phyloP scores from a whole-genome alignment of 1,139 yeast species.

The Pichia terricola region DNA sequence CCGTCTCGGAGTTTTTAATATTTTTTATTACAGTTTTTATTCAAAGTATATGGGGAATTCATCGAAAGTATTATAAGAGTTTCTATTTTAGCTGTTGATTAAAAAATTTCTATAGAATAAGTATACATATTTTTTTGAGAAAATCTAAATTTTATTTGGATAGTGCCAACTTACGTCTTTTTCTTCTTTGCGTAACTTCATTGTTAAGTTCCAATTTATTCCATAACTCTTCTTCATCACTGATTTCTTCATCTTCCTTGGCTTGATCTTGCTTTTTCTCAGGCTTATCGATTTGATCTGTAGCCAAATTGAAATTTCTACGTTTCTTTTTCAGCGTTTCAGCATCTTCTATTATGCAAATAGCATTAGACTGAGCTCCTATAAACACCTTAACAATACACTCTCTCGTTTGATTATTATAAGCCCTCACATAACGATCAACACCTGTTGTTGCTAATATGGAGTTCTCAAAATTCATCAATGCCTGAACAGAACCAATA shows the following conservation, averaged over 20 bases:
- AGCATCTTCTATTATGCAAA: conserved; percentile 44
- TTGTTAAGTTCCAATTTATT: conserved; percentile 16
- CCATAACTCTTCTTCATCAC: conserved; percentile 26
- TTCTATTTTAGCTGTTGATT: too few relatives aligned
- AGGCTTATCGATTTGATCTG: too few relatives aligned
- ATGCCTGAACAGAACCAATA: conserved; percentile 32
- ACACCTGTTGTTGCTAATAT: conserved; percentile 63
- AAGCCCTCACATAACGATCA: conserved; percentile 78
- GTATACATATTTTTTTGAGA: too few relatives aligned
- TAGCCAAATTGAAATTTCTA: conserved; percentile 36
- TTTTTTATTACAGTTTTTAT: too few relatives aligned
- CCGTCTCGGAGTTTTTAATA: conserved; percentile 11
- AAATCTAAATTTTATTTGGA: too few relatives aligned
- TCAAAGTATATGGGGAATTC: too few relatives aligned
- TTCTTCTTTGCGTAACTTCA: conserved; percentile 17
- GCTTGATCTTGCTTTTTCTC: conserved; percentile 25
- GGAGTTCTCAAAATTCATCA: conserved; percentile 13
- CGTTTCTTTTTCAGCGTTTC: conserved; percentile 26
- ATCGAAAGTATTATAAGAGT: not conserved
- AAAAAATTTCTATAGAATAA: too few relatives aligned
- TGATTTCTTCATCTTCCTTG: conserved; percentile 19
- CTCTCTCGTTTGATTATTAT: conserved; percentile 47
- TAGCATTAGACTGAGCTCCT: conserved; percentile 61
- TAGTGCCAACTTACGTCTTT: conserved; percentile 18
- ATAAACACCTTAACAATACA: conserved; percentile 62